Percentiles rank a stretch among this genome's conserved stretches.
Evolutionary conservation across 805 yeast genomes (phyloP).

Genomic region (Cyberlindnera japonica): DNA sequence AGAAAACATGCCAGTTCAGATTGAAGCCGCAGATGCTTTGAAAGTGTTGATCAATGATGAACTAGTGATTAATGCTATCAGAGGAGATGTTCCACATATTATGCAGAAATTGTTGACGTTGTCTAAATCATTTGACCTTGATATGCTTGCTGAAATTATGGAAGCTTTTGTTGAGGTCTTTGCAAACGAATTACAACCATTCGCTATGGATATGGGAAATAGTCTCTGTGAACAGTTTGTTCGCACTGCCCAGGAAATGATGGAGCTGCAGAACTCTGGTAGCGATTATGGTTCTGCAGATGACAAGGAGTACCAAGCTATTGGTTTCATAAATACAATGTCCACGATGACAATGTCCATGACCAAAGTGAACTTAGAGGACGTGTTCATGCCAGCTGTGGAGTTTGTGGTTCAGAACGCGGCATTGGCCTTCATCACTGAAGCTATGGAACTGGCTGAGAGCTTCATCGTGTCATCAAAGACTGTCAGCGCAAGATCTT

Average conservation of each 20-base stretch:
- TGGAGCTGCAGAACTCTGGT: conserved; percentile 34
- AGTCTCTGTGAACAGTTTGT: conserved; percentile 62
- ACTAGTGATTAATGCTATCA: conserved; percentile 66
- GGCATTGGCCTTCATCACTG: conserved; percentile 57
- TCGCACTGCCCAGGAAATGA: conserved; percentile 50
- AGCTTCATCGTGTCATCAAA: conserved; percentile 49
- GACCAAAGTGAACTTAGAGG: conserved; percentile 52
- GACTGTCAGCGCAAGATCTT: conserved; percentile 44
- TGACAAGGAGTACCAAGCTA: conserved; percentile 66
- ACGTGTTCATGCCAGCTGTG: conserved; percentile 54
- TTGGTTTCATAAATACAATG: conserved; percentile 67
- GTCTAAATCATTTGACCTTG: conserved; percentile 80
- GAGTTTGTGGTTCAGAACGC: conserved; percentile 56
- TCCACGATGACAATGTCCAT: conserved; percentile 68
- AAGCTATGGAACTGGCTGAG: conserved; percentile 60
- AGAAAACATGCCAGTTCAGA: conserved; percentile 62
- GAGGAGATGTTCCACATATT: conserved; percentile 69
- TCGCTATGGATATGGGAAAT: conserved; percentile 62
- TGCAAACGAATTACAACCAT: conserved; percentile 84
- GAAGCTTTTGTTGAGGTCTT: conserved; percentile 91
- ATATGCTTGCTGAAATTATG: conserved; percentile 84
- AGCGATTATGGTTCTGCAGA: conserved; percentile 27
- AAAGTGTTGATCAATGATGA: conserved; percentile 72
- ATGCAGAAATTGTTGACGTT: conserved; percentile 76
- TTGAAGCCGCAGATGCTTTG: conserved; percentile 84